These are phyloP conservation scores for Penstemon eatonii DNA, from an alignment of 257 asterid genomes.

Conservation along the genomic window DNA sequence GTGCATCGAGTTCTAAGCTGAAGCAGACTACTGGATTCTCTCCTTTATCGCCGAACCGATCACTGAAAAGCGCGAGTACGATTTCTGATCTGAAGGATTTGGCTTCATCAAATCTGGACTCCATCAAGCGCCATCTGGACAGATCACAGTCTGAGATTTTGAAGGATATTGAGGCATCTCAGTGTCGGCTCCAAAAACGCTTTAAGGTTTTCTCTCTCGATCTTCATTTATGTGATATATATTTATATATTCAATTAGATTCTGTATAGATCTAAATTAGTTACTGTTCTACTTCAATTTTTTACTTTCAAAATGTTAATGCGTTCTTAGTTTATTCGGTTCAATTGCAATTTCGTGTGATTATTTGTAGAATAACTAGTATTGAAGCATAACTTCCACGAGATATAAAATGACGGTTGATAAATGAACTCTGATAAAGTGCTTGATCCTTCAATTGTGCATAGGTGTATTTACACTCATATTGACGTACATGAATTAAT, in stretches of 20 bases:
- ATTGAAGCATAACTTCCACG: slow-evolving; percentile 3
- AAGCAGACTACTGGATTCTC: slow-evolving; percentile 40
- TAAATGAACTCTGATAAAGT: too few species aligned
- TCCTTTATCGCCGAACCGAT: slow-evolving; percentile 36
- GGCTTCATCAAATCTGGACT: slow-evolving; percentile 50
- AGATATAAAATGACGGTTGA: too few species aligned
- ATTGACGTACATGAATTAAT: not conserved
- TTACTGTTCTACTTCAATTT: slow-evolving; percentile 13
- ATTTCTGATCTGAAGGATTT: slow-evolving; percentile 71
- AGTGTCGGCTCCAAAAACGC: slow-evolving; percentile 76
- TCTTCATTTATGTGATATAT: not conserved
- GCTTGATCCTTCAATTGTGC: not conserved
- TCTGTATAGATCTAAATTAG: slow-evolving; percentile 1
- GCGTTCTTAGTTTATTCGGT: not conserved
- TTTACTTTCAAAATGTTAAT: not conserved
- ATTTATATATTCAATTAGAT: not conserved
- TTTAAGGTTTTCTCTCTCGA: slow-evolving; percentile 53
- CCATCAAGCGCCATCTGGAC: slow-evolving; percentile 61
- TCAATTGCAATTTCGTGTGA: slow-evolving; percentile 9
- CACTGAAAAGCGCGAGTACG: slow-evolving; percentile 47
- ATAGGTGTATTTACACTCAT: not conserved
- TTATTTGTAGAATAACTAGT: not conserved
- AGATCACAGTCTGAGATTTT: slow-evolving; percentile 66
- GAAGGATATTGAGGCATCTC: slow-evolving; percentile 74
- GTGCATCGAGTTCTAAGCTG: slow-evolving; percentile 40